phyloP scores from a whole-genome alignment of 202 grass and related monocot genomes.

The Setaria viridis region DNA sequence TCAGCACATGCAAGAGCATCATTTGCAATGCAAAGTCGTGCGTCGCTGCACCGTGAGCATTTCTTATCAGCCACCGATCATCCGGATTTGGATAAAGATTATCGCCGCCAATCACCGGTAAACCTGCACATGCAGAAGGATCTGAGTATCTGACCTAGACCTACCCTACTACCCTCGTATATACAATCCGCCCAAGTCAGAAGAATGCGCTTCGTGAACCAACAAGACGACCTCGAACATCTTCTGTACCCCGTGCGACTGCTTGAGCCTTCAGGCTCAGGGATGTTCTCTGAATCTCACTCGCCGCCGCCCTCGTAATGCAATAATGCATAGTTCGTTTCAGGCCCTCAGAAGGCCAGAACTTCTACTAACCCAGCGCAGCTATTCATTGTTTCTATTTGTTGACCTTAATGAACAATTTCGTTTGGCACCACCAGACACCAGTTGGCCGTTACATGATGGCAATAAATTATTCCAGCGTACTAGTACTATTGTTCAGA shows the following conservation, averaged over 20 bases:
- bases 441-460: background rate
- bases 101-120: constrained; percentile 20
- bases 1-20: constrained; percentile 45
- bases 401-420: background rate
- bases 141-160: constrained; percentile 35
- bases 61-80: constrained; percentile 23
- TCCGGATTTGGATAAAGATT: constrained; percentile 44
- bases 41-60: background rate
- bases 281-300: constrained; percentile 31
- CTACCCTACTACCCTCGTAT: background rate
- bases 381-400: background rate
- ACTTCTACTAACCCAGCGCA: background rate
- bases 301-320: background rate
- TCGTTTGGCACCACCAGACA: background rate
- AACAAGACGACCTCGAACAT: background rate
- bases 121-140: constrained; percentile 36
- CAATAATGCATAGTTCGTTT: background rate
- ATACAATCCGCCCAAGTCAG: constrained; percentile 23
- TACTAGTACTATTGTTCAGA: background rate
- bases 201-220: constrained; percentile 19
- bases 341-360: background rate
- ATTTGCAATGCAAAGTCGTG: constrained; percentile 9
- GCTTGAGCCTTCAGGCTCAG: background rate
- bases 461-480: background rate
- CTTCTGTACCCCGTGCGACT: background rate